Percentiles rank a stretch among this genome's conserved stretches.
These are phyloP conservation scores for Dalbergia oliveri DNA, from an alignment of 306 rosid species.

Conservation along the genomic window DNA sequence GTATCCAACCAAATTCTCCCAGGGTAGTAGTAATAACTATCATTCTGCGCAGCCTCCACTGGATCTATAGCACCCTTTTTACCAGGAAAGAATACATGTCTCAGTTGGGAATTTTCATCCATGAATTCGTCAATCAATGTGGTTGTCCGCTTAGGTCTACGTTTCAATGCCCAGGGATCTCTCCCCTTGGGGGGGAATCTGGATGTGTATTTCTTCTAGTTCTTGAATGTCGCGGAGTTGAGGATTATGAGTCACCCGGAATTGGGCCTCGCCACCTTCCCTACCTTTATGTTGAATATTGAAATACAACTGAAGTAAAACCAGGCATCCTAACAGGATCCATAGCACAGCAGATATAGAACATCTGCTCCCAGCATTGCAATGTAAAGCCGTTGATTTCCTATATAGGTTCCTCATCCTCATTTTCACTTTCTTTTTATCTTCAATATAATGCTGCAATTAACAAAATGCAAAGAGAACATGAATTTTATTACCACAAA, in stretches of 20 bases:
- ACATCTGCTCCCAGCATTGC: constrained; percentile 88
- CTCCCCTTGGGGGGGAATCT: constrained; percentile 77
- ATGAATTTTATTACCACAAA: constrained; percentile 6
- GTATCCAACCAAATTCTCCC: constrained; percentile 92
- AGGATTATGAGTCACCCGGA: constrained; percentile 53
- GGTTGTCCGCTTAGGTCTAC: constrained; percentile 66
- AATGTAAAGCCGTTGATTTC: constrained; percentile 78
- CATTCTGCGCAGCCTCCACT: constrained; percentile 61
- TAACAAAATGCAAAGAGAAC: constrained; percentile 60
- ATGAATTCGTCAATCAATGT: constrained; percentile 88
- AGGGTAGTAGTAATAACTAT: constrained; percentile 72
- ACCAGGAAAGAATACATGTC: constrained; percentile 77
- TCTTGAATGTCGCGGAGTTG: constrained; percentile 75
- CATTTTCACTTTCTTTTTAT: constrained; percentile 67
- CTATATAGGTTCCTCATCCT: constrained; percentile 81
- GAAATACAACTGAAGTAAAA: constrained; percentile 68
- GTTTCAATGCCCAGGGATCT: constrained; percentile 79
- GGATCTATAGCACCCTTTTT: constrained; percentile 64
- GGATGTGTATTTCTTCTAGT: constrained; percentile 76
- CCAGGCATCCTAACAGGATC: constrained; percentile 79
- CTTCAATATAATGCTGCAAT: constrained; percentile 73
- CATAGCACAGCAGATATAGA: constrained; percentile 62
- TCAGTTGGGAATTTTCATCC: constrained; percentile 80
- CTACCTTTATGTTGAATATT: constrained; percentile 53
- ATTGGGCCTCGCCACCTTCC: constrained; percentile 49